These are phyloP conservation scores for Aspergillus sclerotioniger DNA, from an alignment of 495 filamentous ascomycete species.

Conservation along the genomic window DNA sequence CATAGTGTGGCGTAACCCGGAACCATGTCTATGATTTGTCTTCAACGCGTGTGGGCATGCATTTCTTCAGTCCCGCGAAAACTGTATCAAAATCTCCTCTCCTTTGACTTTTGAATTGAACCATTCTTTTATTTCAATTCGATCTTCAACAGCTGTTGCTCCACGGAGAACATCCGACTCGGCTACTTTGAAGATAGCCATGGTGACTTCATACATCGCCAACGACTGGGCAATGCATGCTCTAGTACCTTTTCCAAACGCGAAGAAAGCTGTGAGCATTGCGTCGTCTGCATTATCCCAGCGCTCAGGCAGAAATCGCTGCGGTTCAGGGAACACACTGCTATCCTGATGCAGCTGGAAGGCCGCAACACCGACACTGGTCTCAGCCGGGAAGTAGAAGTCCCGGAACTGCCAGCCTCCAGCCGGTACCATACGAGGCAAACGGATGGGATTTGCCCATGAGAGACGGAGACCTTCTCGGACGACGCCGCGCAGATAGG, in stretches of 20 bases:
- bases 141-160: constrained; percentile 30
- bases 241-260: constrained; percentile 49
- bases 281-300: constrained; percentile 42
- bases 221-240: constrained; percentile 52
- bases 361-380: constrained; percentile 41
- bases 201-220: constrained; percentile 38
- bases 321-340: constrained; percentile 40
- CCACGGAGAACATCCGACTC: constrained; percentile 39
- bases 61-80: neutral
- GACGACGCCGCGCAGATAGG: constrained; percentile 43
- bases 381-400: constrained; percentile 39
- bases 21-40: neutral
- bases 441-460: constrained; percentile 50
- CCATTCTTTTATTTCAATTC: constrained; percentile 49
- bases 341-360: constrained; percentile 47
- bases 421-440: constrained; percentile 45
- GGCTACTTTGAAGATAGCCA: constrained; percentile 36
- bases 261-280: constrained; percentile 42
- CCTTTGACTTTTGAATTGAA: constrained; percentile 44
- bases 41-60: neutral
- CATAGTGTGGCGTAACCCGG: neutral
- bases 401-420: constrained; percentile 37
- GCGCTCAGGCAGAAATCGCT: constrained; percentile 48
- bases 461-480: constrained; percentile 45
- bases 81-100: constrained; percentile 25